phyloP scores from a whole-genome alignment of 2,329 filamentous ascomycete species.

The Ceratocystis harringtonii region DNA sequence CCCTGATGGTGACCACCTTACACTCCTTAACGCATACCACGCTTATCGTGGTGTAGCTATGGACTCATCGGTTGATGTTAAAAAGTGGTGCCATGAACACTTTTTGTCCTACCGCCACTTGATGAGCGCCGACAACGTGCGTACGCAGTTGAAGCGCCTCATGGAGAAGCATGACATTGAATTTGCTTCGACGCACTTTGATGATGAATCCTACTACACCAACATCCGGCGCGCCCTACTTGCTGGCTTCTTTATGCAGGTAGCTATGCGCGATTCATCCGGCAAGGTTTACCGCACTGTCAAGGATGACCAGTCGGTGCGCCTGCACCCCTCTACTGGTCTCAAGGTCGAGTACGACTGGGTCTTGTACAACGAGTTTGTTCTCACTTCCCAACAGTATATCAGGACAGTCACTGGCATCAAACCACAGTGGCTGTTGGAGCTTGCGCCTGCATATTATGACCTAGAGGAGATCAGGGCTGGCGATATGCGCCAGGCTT shows the following conservation, averaged over 20 bases:
- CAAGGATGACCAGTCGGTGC: slow-evolving; percentile 88
- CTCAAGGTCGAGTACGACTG: slow-evolving; percentile 81
- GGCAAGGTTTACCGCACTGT: slow-evolving; percentile 90
- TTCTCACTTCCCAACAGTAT: slow-evolving; percentile 95
- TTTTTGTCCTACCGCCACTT: slow-evolving; percentile 82
- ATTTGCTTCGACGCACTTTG: slow-evolving; percentile 75
- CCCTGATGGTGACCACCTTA: slow-evolving; percentile 85
- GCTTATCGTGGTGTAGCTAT: slow-evolving; percentile 64
- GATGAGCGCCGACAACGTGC: slow-evolving; percentile 86
- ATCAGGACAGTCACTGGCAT: slow-evolving; percentile 87
- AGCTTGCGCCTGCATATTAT: slow-evolving; percentile 89
- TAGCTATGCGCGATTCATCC: slow-evolving; percentile 78
- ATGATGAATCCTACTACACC: slow-evolving; percentile 93
- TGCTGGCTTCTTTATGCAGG: slow-evolving; percentile 98
- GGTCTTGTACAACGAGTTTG: slow-evolving; percentile 97
- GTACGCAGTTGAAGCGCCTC: slow-evolving; percentile 78
- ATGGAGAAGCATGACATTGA: slow-evolving; percentile 89
- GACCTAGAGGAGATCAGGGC: slow-evolving; percentile 70
- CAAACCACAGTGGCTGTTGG: slow-evolving; percentile 86
- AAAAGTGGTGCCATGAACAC: slow-evolving; percentile 94
- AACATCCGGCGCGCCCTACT: slow-evolving; percentile 91
- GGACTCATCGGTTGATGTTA: slow-evolving; percentile 51
- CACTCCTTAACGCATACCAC: slow-evolving; percentile 93
- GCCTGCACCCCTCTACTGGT: slow-evolving; percentile 87
- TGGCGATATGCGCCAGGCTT: slow-evolving; percentile 64